These are phyloP conservation scores for Cicer judaicum DNA, from an alignment of 306 rosid species.

Conservation along the genomic window DNA sequence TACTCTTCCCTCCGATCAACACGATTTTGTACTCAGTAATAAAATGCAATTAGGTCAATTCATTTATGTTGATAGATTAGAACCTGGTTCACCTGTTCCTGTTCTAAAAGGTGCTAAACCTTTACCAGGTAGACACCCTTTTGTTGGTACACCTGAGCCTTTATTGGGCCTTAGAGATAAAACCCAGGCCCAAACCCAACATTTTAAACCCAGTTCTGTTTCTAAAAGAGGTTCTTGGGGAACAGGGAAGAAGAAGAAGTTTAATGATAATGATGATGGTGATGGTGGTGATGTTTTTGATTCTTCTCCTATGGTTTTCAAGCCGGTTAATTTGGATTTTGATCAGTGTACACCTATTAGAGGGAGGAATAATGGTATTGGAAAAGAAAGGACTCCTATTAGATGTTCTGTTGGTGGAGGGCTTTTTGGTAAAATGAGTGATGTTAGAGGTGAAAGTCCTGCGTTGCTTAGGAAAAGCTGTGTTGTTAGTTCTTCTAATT, in stretches of 20 bases:
- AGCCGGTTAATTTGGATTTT: slow-evolving; percentile 77
- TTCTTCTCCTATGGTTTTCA: slow-evolving; percentile 63
- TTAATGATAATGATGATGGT: background rate
- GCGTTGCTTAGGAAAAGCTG: slow-evolving; percentile 80
- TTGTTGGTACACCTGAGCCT: slow-evolving; percentile 86
- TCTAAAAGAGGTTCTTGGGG: slow-evolving; percentile 93
- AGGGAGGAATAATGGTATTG: slow-evolving; percentile 45
- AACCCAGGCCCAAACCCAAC: slow-evolving; percentile 47
- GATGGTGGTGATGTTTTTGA: slow-evolving; percentile 45
- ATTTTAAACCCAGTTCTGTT: slow-evolving; percentile 45
- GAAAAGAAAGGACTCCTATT: slow-evolving; percentile 55
- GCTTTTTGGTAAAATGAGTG: slow-evolving; percentile 63
- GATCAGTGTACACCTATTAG: slow-evolving; percentile 84
- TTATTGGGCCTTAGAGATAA: slow-evolving; percentile 73
- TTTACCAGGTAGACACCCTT: slow-evolving; percentile 84
- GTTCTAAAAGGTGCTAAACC: slow-evolving; percentile 76
- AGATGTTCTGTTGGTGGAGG: slow-evolving; percentile 81
- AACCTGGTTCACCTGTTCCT: slow-evolving; percentile 88
- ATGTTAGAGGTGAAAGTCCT: slow-evolving; percentile 68
- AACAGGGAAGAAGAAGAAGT: slow-evolving; percentile 38
- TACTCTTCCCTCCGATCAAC: slow-evolving; percentile 79
- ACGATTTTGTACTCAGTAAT: slow-evolving; percentile 80
- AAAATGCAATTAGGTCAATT: slow-evolving; percentile 93
- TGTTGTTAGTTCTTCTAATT: slow-evolving; percentile 49
- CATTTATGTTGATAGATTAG: slow-evolving; percentile 78